These are phyloP conservation scores for Ceratobasidium sp. DNA, from an alignment of 1,284 basidiomycete species.

Conservation along the genomic window DNA sequence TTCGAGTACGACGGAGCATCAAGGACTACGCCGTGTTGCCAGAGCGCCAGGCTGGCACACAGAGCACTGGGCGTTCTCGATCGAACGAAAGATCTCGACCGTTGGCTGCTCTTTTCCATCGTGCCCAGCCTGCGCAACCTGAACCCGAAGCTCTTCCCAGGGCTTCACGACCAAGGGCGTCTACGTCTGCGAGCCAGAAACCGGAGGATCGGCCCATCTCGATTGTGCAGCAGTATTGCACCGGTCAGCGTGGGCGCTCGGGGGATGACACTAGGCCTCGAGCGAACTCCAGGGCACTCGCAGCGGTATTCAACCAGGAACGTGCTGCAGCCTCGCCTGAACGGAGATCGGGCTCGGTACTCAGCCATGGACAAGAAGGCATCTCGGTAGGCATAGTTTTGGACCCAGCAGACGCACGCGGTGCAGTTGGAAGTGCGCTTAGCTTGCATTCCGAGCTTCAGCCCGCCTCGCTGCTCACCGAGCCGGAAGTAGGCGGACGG, in stretches of 20 bases:
- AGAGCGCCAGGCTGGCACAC: constrained; percentile 53
- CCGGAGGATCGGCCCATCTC: constrained; percentile 9
- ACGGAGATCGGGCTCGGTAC: not conserved
- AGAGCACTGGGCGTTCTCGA: constrained; percentile 57
- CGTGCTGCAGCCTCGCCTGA: not conserved
- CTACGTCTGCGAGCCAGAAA: constrained; percentile 26
- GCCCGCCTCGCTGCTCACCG: constrained; percentile 23
- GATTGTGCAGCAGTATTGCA: constrained; percentile 16
- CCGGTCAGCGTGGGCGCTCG: constrained; percentile 11
- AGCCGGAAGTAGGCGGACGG: constrained; percentile 43
- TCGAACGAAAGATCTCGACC: constrained; percentile 49
- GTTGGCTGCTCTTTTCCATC: constrained; percentile 46
- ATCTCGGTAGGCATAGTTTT: constrained; percentile 36
- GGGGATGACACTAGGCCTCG: not conserved
- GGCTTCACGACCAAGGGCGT: constrained; percentile 13
- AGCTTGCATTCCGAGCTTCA: constrained; percentile 53
- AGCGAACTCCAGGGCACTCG: constrained; percentile 17
- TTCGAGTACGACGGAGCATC: constrained; percentile 57
- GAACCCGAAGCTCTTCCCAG: not conserved
- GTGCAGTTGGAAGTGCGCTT: constrained; percentile 60
- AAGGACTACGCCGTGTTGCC: constrained; percentile 42
- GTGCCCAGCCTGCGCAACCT: constrained; percentile 15
- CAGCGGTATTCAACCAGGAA: not conserved
- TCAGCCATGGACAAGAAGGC: constrained; percentile 38
- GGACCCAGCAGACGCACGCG: constrained; percentile 49